phyloP scores from a whole-genome alignment of 306 rosid genomes.

The Pterocarpus santalinus region DNA sequence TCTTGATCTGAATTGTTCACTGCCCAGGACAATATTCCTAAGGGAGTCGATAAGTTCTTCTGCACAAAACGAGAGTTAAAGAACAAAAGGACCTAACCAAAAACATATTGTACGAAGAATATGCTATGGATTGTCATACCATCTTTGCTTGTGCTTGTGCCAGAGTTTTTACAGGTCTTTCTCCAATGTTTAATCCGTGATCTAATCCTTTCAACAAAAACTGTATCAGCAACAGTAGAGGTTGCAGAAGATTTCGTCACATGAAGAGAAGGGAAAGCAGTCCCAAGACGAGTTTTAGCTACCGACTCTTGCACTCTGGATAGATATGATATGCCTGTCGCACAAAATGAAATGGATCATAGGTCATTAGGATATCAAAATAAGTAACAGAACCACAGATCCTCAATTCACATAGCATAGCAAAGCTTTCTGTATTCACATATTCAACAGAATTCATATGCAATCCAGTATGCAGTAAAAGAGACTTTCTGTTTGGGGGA shows the following conservation, averaged over 20 bases:
- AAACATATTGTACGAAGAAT: background rate
- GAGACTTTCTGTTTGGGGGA: background rate
- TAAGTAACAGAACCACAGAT: slow-evolving; percentile 21
- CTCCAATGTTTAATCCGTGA: slow-evolving; percentile 73
- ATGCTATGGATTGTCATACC: slow-evolving; percentile 57
- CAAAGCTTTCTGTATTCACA: slow-evolving; percentile 10
- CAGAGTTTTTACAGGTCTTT: slow-evolving; percentile 53
- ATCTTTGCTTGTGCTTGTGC: slow-evolving; percentile 51
- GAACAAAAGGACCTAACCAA: slow-evolving; percentile 34
- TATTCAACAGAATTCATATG: background rate
- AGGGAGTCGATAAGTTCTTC: slow-evolving; percentile 71
- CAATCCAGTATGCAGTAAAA: background rate
- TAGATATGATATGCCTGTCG: slow-evolving; percentile 84
- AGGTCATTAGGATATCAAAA: slow-evolving; percentile 15
- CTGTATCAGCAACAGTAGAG: slow-evolving; percentile 69
- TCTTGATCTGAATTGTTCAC: slow-evolving; percentile 71
- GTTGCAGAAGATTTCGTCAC: slow-evolving; percentile 54
- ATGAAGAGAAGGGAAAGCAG: slow-evolving; percentile 43
- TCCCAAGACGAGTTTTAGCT: slow-evolving; percentile 65
- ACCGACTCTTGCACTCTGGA: slow-evolving; percentile 82
- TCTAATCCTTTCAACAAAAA: slow-evolving; percentile 76
- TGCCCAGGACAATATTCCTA: slow-evolving; percentile 66
- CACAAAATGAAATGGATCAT: slow-evolving; percentile 29
- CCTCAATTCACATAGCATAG: slow-evolving; percentile 24
- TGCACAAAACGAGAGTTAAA: slow-evolving; percentile 50